These are phyloP conservation scores for Polygonum maritimum DNA, from an alignment of 148 eudicot genomes.

Conservation along the genomic window DNA sequence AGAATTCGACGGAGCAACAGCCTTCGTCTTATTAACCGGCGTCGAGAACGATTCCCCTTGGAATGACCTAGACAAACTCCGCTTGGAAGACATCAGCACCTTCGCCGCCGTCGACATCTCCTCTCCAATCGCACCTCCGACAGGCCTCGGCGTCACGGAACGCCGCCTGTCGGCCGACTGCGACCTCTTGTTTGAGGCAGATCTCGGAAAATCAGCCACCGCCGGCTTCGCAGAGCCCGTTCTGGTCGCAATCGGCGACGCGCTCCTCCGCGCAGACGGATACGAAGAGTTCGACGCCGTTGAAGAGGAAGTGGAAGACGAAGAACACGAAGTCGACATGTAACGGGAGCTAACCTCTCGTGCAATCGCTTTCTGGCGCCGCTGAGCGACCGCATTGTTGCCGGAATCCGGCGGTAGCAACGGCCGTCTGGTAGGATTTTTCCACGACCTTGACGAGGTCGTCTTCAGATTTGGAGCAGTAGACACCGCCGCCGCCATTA, in stretches of 20 bases:
- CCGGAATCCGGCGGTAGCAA: conserved; percentile 40
- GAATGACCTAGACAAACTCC: conserved; percentile 70
- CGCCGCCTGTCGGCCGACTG: conserved; percentile 52
- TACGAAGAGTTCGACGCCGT: conserved; percentile 24
- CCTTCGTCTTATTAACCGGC: conserved; percentile 29
- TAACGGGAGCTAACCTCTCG: conserved; percentile 57
- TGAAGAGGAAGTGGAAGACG: conserved; percentile 36
- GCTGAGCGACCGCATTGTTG: conserved; percentile 22
- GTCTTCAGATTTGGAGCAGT: conserved; percentile 34
- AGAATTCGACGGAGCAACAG: conserved; percentile 21
- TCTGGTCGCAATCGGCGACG: conserved; percentile 36
- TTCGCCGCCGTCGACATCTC: conserved; percentile 41
- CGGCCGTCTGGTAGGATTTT: conserved; percentile 41
- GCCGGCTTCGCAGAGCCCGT: conserved; percentile 4
- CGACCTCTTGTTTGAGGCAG: conserved; percentile 27
- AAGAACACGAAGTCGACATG: conserved; percentile 36
- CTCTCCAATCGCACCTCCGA: background rate
- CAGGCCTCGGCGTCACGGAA: conserved; percentile 25
- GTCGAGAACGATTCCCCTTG: conserved; percentile 51
- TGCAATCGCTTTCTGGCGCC: conserved; percentile 34
- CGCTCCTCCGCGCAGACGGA: conserved; percentile 28
- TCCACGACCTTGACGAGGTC: conserved; percentile 21
- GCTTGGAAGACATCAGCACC: conserved; percentile 33
- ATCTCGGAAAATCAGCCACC: conserved; percentile 15
- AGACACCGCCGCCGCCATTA: conserved; percentile 31